A percentile compares a stretch with the other conserved stretches of the same genome.
Evolutionary conservation across 1,284 basidiomycete species (phyloP).

Genomic region (Ustanciosporium gigantosporum): DNA sequence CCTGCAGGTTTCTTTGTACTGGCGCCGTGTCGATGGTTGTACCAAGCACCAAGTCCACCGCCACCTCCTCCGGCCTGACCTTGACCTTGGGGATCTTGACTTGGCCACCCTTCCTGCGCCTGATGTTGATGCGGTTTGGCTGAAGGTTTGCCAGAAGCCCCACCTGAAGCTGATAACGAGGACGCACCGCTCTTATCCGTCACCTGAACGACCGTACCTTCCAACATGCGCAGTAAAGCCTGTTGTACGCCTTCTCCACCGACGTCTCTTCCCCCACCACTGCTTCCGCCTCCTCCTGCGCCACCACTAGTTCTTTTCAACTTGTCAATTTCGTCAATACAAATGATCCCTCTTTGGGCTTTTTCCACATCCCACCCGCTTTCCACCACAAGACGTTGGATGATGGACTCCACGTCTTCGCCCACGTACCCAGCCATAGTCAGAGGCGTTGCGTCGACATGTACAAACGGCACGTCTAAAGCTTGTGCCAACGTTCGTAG

Average conservation of each 20-base stretch:
- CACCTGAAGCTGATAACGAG: background rate
- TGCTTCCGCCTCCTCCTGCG: constrained; percentile 61
- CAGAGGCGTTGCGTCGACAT: constrained; percentile 45
- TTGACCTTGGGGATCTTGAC: background rate
- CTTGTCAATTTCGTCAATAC: constrained; percentile 96
- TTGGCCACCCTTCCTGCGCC: background rate
- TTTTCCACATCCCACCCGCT: constrained; percentile 29
- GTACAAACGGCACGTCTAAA: constrained; percentile 46
- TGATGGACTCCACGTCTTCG: constrained; percentile 47
- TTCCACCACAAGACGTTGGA: constrained; percentile 31
- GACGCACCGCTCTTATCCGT: constrained; percentile 61
- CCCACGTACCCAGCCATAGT: constrained; percentile 52
- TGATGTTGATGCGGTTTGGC: background rate
- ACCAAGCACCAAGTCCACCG: constrained; percentile 2
- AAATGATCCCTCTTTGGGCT: constrained; percentile 69
- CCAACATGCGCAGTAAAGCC: constrained; percentile 84
- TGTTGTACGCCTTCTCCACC: constrained; percentile 96
- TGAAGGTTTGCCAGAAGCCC: background rate
- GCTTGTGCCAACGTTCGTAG: constrained; percentile 38
- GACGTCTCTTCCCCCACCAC: constrained; percentile 76
- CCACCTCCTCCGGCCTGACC: background rate
- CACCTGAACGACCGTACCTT: constrained; percentile 81
- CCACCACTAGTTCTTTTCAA: constrained; percentile 65
- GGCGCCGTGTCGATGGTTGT: background rate
- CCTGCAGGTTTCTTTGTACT: background rate